These are phyloP conservation scores for Globisporangium spinosum DNA, from an alignment of 352 stramenopile species.

Conservation along the genomic window DNA sequence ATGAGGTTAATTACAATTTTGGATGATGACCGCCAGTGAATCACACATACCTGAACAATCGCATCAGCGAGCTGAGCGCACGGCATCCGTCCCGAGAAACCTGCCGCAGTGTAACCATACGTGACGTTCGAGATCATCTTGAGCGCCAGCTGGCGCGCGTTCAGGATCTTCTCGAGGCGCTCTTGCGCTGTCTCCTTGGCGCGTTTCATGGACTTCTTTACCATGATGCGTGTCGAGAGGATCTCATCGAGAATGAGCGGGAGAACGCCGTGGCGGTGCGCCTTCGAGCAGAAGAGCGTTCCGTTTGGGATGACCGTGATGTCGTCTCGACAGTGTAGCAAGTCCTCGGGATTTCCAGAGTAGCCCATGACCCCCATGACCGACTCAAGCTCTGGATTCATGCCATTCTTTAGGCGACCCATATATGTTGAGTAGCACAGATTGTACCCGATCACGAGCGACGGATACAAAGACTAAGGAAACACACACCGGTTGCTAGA, in stretches of 20 bases:
- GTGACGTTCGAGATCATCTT: constrained; percentile 99
- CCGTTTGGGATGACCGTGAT: constrained; percentile 91
- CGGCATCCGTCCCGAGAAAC: constrained; percentile 97
- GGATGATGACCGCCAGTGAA: not conserved
- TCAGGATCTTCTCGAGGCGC: constrained; percentile 61
- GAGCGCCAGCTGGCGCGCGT: constrained; percentile 90
- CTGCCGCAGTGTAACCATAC: constrained; percentile 98
- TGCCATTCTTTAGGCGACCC: constrained; percentile 86
- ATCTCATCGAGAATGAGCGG: constrained; percentile 96
- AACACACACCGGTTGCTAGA: not conserved
- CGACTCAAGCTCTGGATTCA: constrained; percentile 62
- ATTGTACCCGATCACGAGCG: constrained; percentile 99
- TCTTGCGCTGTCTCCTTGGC: constrained; percentile 74
- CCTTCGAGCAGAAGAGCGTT: constrained; percentile 93
- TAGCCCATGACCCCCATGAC: constrained; percentile 65
- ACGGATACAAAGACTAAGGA: constrained; percentile 96
- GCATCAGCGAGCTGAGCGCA: constrained; percentile 96
- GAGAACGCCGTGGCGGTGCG: constrained; percentile 92
- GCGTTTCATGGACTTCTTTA: constrained; percentile 96
- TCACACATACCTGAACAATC: constrained; percentile 91
- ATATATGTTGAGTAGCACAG: constrained; percentile 97
- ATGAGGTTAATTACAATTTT: not conserved
- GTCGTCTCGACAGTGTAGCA: constrained; percentile 46
- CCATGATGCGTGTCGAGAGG: constrained; percentile 95
- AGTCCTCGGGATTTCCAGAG: constrained; percentile 31